These are phyloP conservation scores for Pythium angustatum DNA, from an alignment of 352 stramenopile genomes.

Conservation along the genomic window DNA sequence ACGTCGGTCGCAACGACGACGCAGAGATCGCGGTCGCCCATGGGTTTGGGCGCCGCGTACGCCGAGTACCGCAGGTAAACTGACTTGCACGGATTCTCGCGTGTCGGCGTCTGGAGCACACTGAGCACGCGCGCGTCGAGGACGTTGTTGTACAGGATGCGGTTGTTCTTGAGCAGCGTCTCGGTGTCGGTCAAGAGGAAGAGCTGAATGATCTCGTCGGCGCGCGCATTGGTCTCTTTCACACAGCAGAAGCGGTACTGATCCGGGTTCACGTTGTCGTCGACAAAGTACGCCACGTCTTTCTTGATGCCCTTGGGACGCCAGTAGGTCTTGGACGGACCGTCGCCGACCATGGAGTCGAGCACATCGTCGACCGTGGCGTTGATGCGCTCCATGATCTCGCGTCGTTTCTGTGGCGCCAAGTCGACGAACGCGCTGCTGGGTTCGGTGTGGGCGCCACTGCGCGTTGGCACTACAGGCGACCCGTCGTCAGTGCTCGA, in stretches of 20 bases:
- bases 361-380: slow-evolving; percentile 44
- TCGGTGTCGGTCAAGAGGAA: slow-evolving; percentile 46
- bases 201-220: slow-evolving; percentile 52
- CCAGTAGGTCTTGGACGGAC: slow-evolving; percentile 38
- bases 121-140: slow-evolving; percentile 45
- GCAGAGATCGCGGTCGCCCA: slow-evolving; percentile 43
- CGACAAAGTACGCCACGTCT: slow-evolving; percentile 52
- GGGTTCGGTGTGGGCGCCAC: no score
- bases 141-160: slow-evolving; percentile 50
- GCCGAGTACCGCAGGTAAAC: slow-evolving; percentile 38
- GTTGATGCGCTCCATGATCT: slow-evolving; percentile 20
- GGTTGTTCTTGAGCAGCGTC: slow-evolving; percentile 41
- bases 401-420: neutral
- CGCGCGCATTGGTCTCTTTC: slow-evolving; percentile 34
- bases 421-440: no score
- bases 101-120: slow-evolving; percentile 43
- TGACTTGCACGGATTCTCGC: slow-evolving; percentile 38
- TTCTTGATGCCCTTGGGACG: slow-evolving; percentile 47
- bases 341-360: slow-evolving; percentile 46
- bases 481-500: no score
- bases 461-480: no score
- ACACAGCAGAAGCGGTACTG: slow-evolving; percentile 65
- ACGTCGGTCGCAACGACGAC: slow-evolving; percentile 38
- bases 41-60: slow-evolving; percentile 36
- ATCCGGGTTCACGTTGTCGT: slow-evolving; percentile 38